These are phyloP conservation scores for Cardiospermum halicacabum DNA, from an alignment of 345 rosid species.

Conservation along the genomic window DNA sequence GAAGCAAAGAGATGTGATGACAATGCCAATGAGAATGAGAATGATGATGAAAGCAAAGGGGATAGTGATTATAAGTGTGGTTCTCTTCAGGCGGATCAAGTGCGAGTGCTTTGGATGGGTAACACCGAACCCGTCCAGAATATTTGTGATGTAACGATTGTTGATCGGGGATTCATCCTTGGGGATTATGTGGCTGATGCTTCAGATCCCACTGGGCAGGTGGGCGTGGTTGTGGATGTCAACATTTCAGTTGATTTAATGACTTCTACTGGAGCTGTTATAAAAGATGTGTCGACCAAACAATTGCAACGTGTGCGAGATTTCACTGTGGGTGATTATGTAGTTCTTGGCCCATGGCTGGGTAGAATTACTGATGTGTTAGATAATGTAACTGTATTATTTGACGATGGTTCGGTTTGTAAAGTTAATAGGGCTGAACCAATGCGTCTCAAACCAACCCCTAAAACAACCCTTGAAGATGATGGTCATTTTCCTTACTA, in stretches of 20 bases:
- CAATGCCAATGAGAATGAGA: conserved; percentile 25
- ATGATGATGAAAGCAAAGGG: conserved; percentile 25
- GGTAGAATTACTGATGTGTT: conserved; percentile 89
- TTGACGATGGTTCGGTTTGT: conserved; percentile 95
- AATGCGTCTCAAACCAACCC: conserved; percentile 59
- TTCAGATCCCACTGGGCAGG: conserved; percentile 79
- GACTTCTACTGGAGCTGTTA: conserved; percentile 59
- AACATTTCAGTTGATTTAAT: conserved; percentile 67
- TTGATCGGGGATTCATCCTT: conserved; percentile 88
- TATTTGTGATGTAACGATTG: conserved; percentile 49
- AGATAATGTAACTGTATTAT: conserved; percentile 88
- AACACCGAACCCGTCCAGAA: conserved; percentile 65
- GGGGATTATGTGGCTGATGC: conserved; percentile 90
- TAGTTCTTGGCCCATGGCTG: conserved; percentile 88
- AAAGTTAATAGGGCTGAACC: conserved; percentile 87
- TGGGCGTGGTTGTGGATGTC: conserved; percentile 83
- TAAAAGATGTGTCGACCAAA: conserved; percentile 60
- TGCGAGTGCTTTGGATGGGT: conserved; percentile 89
- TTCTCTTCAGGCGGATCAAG: conserved; percentile 64
- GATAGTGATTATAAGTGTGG: conserved; percentile 41
- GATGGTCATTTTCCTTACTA: conserved; percentile 76
- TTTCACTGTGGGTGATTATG: conserved; percentile 80
- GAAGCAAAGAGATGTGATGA: conserved; percentile 28
- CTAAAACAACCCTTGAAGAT: conserved; percentile 74
- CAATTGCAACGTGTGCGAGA: conserved; percentile 84